Evolutionary conservation across 176 grass and related monocot genomes (phyloP), one percentile per base, ranked within the genome.

Genomic region (Pontederia crassipes): DNA sequence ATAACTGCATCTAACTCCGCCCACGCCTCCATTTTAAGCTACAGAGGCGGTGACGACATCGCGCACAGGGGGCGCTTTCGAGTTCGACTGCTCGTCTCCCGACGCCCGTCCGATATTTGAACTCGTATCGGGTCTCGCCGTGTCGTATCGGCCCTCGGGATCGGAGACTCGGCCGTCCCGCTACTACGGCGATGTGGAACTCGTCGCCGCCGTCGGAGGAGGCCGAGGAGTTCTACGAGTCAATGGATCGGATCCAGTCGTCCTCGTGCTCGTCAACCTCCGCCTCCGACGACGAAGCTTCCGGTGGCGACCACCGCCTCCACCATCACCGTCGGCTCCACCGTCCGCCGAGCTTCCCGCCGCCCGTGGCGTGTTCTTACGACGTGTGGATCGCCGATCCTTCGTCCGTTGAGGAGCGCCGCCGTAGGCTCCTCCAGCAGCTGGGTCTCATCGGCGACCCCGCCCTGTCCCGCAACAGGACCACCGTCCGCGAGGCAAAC

Each of bases 381-480:
- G 87, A 98, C 65, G 79, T 98, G 47, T 98, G 93, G 93, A 98
- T 98, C 76, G 85, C 93, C 62, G 87, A 98, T 61, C 93, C 93
- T 3, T 78, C 84, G 1, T 98, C 93, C 28, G 87, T 98, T 4
- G 57, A 88, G 77, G 93, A 89, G 71, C 87, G 93, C 47, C 93
- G 93, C 56, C 67, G 68, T 52, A 71, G 70, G 6, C 84, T 98
- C 52, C 84, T 92, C 16, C 77, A 59, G 14, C 82, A 79, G 75
- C 76, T 98, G 67, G 93, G 93, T 53, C 87, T 98, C 63, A 55
- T 74, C 9, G 56, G 57, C 27, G 54, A 78, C 69, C 0, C 47
- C 64, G 2, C 71, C 54, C 20, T 69, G 35, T 54, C 68, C 68
- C 0, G 48, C 45, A 10, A 9, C 64, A 28, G 60, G 67, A 1